These are phyloP conservation scores for Teunomyces panamensis DNA, from an alignment of 805 yeast genomes.

Conservation along the genomic window DNA sequence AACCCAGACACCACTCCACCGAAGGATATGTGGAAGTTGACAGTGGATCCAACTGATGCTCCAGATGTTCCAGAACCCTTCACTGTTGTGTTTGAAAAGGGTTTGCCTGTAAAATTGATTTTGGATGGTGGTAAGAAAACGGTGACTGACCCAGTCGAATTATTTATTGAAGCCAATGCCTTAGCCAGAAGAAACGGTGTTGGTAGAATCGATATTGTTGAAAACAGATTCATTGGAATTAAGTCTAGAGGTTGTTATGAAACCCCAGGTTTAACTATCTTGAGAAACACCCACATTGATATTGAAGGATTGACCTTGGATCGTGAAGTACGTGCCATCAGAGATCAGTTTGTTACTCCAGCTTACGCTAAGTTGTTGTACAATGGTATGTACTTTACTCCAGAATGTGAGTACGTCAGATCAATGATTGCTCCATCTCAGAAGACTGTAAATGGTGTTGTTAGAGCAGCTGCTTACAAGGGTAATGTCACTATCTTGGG, in stretches of 20 bases:
- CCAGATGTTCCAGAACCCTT: slow-evolving; percentile 92
- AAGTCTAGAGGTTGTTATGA: slow-evolving; percentile 99
- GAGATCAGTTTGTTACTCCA: slow-evolving; percentile 95
- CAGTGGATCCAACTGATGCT: slow-evolving; percentile 93
- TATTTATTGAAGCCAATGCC: slow-evolving; percentile 89
- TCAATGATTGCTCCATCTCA: slow-evolving; percentile 94
- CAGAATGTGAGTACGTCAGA: slow-evolving; percentile 96
- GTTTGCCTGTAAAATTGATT: slow-evolving; percentile 80
- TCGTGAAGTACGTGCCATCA: slow-evolving; percentile 94
- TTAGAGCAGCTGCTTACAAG: slow-evolving; percentile 90
- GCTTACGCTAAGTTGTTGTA: slow-evolving; percentile 85
- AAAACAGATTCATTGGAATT: slow-evolving; percentile 97
- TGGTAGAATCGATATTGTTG: slow-evolving; percentile 98
- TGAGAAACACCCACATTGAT: slow-evolving; percentile 93
- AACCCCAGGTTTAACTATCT: slow-evolving; percentile 95
- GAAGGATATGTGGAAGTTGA: slow-evolving; percentile 99
- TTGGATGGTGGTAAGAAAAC: slow-evolving; percentile 58
- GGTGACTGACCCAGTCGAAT: slow-evolving; percentile 85
- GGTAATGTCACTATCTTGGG: slow-evolving; percentile 84
- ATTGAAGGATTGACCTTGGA: slow-evolving; percentile 95
- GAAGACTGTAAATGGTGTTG: slow-evolving; percentile 92
- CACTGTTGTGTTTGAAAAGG: slow-evolving; percentile 76
- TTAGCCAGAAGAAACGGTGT: slow-evolving; percentile 99
- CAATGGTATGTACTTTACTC: slow-evolving; percentile 97
- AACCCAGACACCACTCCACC: slow-evolving; percentile 99